Percentiles rank a stretch among this genome's conserved stretches.
Evolutionary conservation across 2,329 filamentous ascomycete genomes (phyloP).

Genomic region (Sodiomyces alkalinus): DNA sequence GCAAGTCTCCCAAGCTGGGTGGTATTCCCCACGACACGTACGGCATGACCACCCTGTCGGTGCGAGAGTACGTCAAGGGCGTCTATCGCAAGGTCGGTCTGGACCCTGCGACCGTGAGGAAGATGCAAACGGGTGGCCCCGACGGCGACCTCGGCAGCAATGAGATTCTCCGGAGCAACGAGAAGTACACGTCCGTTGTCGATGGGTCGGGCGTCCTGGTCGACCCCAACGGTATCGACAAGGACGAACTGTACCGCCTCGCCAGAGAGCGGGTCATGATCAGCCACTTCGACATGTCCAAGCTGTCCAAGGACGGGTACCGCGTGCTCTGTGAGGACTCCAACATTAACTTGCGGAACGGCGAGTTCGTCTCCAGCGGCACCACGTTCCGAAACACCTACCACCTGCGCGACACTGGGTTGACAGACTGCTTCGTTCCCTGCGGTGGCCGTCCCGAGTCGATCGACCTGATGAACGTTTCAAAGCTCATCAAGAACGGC

Average conservation of each 20-base stretch:
- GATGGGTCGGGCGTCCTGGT: slow-evolving; percentile 91
- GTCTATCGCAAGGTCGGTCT: slow-evolving; percentile 95
- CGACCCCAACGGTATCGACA: slow-evolving; percentile 80
- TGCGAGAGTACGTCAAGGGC: slow-evolving; percentile 88
- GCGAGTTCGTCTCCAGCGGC: slow-evolving; percentile 79
- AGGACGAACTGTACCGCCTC: slow-evolving; percentile 65
- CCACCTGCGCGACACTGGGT: slow-evolving; percentile 65
- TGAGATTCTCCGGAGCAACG: slow-evolving; percentile 88
- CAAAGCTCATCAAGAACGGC: slow-evolving; percentile 77
- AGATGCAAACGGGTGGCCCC: slow-evolving; percentile 94
- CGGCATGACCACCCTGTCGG: slow-evolving; percentile 94
- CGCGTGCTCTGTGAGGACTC: slow-evolving; percentile 83
- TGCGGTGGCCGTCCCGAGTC: slow-evolving; percentile 95
- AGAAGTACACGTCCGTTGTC: slow-evolving; percentile 92
- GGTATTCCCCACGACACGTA: slow-evolving; percentile 94
- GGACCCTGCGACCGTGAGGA: slow-evolving; percentile 69
- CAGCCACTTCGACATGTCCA: slow-evolving; percentile 66
- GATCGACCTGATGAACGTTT: slow-evolving; percentile 79
- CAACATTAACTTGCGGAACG: slow-evolving; percentile 74
- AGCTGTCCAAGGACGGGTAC: slow-evolving; percentile 79
- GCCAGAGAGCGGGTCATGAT: slow-evolving; percentile 86
- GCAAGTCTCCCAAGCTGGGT: slow-evolving; percentile 89
- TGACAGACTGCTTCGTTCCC: slow-evolving; percentile 83
- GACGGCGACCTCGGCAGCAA: slow-evolving; percentile 96
- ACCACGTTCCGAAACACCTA: slow-evolving; percentile 96